Evolutionary conservation across 2,329 filamentous ascomycete species (phyloP).

Genomic region (Sphaerostilbella broomeana): DNA sequence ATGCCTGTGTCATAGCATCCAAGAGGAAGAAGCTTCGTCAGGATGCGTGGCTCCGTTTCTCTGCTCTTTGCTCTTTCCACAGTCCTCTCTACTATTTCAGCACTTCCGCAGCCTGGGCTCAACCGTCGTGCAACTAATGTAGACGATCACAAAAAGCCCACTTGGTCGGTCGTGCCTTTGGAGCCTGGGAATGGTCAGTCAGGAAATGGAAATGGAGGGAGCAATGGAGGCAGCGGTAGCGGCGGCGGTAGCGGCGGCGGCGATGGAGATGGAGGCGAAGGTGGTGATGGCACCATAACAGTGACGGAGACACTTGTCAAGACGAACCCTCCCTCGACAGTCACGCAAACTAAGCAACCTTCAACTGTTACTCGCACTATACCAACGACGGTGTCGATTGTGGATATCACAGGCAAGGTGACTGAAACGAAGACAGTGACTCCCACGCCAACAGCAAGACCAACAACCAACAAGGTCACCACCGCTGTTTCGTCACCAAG

Average conservation of each 20-base stretch:
- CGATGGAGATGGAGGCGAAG: constrained; percentile 11
- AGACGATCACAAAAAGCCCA: constrained; percentile 20
- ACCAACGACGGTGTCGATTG: constrained; percentile 26
- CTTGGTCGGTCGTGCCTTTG: constrained; percentile 35
- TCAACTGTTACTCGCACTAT: constrained; percentile 24
- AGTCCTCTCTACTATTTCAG: constrained; percentile 20
- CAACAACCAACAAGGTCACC: constrained; percentile 4
- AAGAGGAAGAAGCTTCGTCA: constrained; percentile 15
- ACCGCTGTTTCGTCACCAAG: constrained; percentile 3
- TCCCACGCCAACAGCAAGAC: constrained; percentile 3
- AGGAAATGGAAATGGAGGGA: constrained; percentile 13
- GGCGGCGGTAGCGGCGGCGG: constrained; percentile 11
- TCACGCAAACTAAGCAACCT: constrained; percentile 23
- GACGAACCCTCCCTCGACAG: constrained; percentile 22
- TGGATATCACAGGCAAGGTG: constrained; percentile 21
- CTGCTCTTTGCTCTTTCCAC: constrained; percentile 26
- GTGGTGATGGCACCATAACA: constrained; percentile 22
- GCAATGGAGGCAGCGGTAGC: constrained; percentile 10
- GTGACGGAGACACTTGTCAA: constrained; percentile 30
- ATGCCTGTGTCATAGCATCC: constrained; percentile 6
- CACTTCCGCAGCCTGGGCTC: constrained; percentile 24
- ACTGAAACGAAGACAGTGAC: constrained; percentile 26
- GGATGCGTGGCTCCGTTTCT: constrained; percentile 26
- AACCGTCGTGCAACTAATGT: constrained; percentile 18
- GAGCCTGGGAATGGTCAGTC: constrained; percentile 23